Evolutionary conservation across 148 eudicot genomes (phyloP).

Genomic region (Rhododendron williamsianum): DNA sequence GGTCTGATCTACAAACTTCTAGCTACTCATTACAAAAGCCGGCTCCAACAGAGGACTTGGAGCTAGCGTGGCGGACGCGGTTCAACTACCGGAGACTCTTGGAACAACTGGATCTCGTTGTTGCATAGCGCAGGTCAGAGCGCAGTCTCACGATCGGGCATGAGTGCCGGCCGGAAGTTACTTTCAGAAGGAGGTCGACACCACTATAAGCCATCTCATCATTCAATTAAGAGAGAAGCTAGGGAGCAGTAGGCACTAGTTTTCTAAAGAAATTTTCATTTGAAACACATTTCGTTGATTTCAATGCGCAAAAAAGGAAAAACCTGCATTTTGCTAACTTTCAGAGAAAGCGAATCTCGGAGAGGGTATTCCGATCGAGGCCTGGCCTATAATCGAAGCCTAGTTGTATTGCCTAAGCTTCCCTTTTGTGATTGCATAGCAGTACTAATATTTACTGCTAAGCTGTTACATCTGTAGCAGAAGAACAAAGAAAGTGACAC

Average conservation of each 20-base stretch:
- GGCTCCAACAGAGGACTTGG: neutral
- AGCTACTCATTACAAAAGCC: neutral
- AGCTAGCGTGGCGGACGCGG: neutral
- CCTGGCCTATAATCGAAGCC: neutral
- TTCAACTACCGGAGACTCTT: no score
- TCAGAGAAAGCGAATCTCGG: neutral
- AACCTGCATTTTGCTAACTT: neutral
- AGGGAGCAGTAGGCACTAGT: neutral
- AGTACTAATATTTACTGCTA: neutral
- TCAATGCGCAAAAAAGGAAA: neutral
- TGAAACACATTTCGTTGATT: neutral
- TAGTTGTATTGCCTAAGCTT: neutral
- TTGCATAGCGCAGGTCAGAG: no score
- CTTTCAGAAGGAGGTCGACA: no score
- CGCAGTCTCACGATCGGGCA: no score
- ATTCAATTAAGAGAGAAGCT: neutral
- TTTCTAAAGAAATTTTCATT: no score
- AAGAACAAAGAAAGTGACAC: neutral
- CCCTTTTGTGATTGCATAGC: neutral
- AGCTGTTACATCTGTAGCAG: neutral
- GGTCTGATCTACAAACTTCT: neutral
- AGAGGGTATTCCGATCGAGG: neutral
- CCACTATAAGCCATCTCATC: no score
- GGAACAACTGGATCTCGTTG: no score
- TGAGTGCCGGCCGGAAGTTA: no score